Percentiles rank a stretch among this genome's conserved stretches.
phyloP scores from a whole-genome alignment of 345 rosid species.

The Aquilaria malaccensis region DNA sequence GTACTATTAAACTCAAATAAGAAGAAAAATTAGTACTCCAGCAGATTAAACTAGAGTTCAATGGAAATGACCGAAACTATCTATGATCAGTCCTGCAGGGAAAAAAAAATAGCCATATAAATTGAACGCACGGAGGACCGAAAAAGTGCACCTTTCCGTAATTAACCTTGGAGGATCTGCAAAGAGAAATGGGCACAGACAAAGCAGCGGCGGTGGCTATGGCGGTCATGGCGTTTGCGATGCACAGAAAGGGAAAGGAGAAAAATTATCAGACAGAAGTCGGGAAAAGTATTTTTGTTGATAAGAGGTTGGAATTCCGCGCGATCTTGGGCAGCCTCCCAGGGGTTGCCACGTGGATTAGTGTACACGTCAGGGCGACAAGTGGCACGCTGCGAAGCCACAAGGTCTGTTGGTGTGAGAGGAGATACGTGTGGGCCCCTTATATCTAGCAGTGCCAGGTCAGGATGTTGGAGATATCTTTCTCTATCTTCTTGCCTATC shows the following conservation, averaged over 20 bases:
- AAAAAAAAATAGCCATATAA: slow-evolving; percentile 10
- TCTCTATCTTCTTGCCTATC: slow-evolving; percentile 17
- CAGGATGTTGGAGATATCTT: slow-evolving; percentile 47
- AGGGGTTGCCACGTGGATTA: slow-evolving; percentile 55
- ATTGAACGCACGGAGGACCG: background rate
- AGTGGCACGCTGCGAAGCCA: slow-evolving; percentile 55
- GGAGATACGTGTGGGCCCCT: slow-evolving; percentile 11
- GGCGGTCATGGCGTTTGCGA: slow-evolving; percentile 59
- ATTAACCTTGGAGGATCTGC: slow-evolving; percentile 39
- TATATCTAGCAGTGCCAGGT: slow-evolving; percentile 40
- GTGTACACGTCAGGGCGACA: slow-evolving; percentile 12
- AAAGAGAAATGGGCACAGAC: slow-evolving; percentile 61
- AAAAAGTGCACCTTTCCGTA: slow-evolving; percentile 48
- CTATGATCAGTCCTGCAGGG: too few species aligned
- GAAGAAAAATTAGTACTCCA: too few species aligned
- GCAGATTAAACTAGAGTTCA: too few species aligned
- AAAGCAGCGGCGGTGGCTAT: slow-evolving; percentile 65
- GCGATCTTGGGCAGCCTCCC: slow-evolving; percentile 77
- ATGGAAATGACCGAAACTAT: too few species aligned
- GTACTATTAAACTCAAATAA: too few species aligned
- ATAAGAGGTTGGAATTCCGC: slow-evolving; percentile 59
- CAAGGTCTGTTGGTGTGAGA: slow-evolving; percentile 29
- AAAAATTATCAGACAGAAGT: background rate
- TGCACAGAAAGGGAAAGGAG: slow-evolving; percentile 5
- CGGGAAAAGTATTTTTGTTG: slow-evolving; percentile 31